Conservation (phyloP, 306 rosid species). For the Glycyrrhiza uralensis region DNA sequence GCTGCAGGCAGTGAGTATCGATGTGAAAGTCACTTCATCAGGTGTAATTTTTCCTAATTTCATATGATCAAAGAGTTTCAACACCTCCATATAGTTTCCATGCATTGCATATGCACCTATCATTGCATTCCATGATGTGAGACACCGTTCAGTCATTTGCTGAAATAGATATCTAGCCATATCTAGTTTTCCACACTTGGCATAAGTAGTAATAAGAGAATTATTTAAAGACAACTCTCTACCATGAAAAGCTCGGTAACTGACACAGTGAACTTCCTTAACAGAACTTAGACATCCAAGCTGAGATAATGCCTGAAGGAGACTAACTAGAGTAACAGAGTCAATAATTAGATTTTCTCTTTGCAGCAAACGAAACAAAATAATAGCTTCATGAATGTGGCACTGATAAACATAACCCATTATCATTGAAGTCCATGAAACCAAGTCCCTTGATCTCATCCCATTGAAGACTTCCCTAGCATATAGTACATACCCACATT, state of each 20-base stretch:
- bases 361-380: constrained; percentile 45
- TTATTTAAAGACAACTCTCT: constrained; percentile 35
- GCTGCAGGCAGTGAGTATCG: constrained; percentile 55
- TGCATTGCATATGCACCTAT: constrained; percentile 51
- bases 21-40: constrained; percentile 48
- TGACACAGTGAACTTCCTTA: constrained; percentile 47
- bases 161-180: constrained; percentile 40
- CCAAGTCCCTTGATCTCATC: constrained; percentile 33
- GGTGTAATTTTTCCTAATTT: constrained; percentile 31
- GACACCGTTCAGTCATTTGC: constrained; percentile 35
- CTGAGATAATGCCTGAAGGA: constrained; percentile 50
- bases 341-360: constrained; percentile 29
- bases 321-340: constrained; percentile 29
- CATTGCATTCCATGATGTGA: constrained; percentile 59
- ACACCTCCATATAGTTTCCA: constrained; percentile 37
- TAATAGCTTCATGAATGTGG: constrained; percentile 37
- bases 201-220: constrained; percentile 46
- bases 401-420: constrained; percentile 35
- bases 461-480: constrained; percentile 37
- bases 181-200: constrained; percentile 44
- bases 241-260: constrained; percentile 31
- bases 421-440: constrained; percentile 62
- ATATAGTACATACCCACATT: constrained; percentile 29
- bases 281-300: constrained; percentile 38
- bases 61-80: constrained; percentile 45